phyloP scores from a whole-genome alignment of 208 protist genomes.

The Vickermania spadyakhi region DNA sequence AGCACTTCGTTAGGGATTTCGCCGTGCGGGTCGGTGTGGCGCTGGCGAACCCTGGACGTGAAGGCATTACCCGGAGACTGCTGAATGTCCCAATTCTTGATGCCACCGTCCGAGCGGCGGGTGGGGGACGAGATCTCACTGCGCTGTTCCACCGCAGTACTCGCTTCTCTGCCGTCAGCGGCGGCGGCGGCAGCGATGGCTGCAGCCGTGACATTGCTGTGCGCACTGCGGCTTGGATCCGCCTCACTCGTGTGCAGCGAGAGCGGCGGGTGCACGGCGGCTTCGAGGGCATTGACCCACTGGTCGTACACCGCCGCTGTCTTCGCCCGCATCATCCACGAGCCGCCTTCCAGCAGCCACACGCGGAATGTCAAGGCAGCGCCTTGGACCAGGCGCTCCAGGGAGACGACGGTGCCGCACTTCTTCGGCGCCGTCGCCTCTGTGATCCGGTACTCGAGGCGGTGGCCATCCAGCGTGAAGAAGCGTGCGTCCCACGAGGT shows the following conservation, averaged over 20 bases:
- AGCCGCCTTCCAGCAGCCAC: slow-evolving; percentile 62
- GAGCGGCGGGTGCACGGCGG: neutral
- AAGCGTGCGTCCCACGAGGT: slow-evolving; percentile 60
- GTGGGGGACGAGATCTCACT: slow-evolving; percentile 3
- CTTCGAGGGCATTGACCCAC: slow-evolving; percentile 23
- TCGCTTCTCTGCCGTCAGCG: neutral
- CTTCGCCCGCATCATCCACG: slow-evolving; percentile 51
- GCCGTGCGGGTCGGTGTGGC: neutral
- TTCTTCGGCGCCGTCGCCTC: slow-evolving; percentile 40
- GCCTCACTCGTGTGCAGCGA: too few relatives aligned
- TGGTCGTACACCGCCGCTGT: slow-evolving; percentile 29
- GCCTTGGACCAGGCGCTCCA: slow-evolving; percentile 21
- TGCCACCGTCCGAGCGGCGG: neutral
- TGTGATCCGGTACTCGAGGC: slow-evolving; percentile 44
- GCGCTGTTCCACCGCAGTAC: too few relatives aligned
- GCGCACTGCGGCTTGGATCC: too few relatives aligned
- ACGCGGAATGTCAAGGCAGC: slow-evolving; percentile 37
- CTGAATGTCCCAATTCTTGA: neutral
- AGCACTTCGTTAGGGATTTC: slow-evolving; percentile 5
- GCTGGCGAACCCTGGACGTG: neutral
- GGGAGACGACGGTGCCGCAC: slow-evolving; percentile 36
- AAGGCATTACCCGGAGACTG: neutral
- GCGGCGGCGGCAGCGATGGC: neutral
- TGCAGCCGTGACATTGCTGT: neutral
- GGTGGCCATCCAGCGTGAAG: slow-evolving; percentile 41